Evolutionary conservation across 1,284 basidiomycete species (phyloP).

Genomic region (Cutaneotrichosporon sp.): DNA sequence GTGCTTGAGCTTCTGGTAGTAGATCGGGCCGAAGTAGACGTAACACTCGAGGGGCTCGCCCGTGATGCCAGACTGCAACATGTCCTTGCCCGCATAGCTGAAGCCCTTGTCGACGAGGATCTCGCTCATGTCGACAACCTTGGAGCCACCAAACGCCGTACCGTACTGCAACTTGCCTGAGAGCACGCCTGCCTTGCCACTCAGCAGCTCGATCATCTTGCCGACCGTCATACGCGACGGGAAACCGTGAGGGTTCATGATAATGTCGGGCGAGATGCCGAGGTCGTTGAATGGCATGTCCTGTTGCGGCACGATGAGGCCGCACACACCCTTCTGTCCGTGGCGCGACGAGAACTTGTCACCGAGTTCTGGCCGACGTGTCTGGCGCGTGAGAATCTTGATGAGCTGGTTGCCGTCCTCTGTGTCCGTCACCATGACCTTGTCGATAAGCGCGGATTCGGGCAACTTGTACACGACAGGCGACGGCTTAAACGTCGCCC

Average conservation of each 20-base stretch:
- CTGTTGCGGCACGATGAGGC: slow-evolving; percentile 95
- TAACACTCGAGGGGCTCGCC: slow-evolving; percentile 95
- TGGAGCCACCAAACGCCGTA: slow-evolving; percentile 95
- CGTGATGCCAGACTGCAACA: slow-evolving; percentile 96
- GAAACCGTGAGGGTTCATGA: slow-evolving; percentile 99
- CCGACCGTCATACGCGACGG: slow-evolving; percentile 99
- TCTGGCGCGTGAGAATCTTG: slow-evolving; percentile 98
- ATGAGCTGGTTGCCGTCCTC: slow-evolving; percentile 93
- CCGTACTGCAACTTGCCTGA: slow-evolving; percentile 53
- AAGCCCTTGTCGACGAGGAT: slow-evolving; percentile 95
- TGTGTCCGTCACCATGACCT: slow-evolving; percentile 94
- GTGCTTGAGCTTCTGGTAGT: slow-evolving; percentile 79
- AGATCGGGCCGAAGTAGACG: slow-evolving; percentile 98
- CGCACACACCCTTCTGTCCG: slow-evolving; percentile 98
- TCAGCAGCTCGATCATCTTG: slow-evolving; percentile 98
- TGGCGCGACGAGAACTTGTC: slow-evolving; percentile 99
- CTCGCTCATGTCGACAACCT: slow-evolving; percentile 98
- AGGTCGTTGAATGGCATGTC: slow-evolving; percentile 99
- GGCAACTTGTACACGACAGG: slow-evolving; percentile 91
- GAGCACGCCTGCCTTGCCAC: slow-evolving; percentile 71
- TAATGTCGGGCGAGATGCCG: slow-evolving; percentile 93
- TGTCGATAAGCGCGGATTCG: slow-evolving; percentile 91
- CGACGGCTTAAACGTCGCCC: slow-evolving; percentile 67
- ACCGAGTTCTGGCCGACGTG: slow-evolving; percentile 90
- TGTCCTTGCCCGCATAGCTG: slow-evolving; percentile 96